Conservation (phyloP, 2,329 filamentous ascomycete genomes). For the Microdochium bolleyi region DNA sequence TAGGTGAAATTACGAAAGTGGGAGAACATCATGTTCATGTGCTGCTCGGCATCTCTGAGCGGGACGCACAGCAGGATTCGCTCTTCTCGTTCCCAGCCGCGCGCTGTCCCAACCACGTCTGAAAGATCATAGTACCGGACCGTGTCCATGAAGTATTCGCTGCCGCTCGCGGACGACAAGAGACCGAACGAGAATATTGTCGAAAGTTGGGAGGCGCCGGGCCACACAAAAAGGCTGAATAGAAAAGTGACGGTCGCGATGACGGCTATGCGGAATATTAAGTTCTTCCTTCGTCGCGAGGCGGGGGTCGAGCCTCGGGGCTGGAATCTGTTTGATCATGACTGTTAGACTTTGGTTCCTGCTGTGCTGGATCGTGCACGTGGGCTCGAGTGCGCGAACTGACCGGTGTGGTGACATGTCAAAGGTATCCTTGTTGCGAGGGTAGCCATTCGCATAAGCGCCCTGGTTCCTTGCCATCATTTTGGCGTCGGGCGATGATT, state of each 20-base stretch:
- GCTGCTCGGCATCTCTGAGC: slow-evolving; percentile 82
- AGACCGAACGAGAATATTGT: slow-evolving; percentile 63
- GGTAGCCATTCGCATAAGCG: slow-evolving; percentile 79
- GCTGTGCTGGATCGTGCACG: slow-evolving; percentile 4
- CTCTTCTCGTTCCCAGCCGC: slow-evolving; percentile 94
- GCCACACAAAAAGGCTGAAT: slow-evolving; percentile 69
- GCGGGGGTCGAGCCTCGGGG: slow-evolving; percentile 68
- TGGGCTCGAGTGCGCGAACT: slow-evolving; percentile 14
- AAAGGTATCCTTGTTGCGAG: slow-evolving; percentile 62
- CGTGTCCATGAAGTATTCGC: slow-evolving; percentile 79
- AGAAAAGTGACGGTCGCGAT: slow-evolving; percentile 51
- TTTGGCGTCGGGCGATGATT: slow-evolving; percentile 40
- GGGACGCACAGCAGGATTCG: slow-evolving; percentile 92
- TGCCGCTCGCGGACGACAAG: slow-evolving; percentile 43
- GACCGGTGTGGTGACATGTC: slow-evolving; percentile 88
- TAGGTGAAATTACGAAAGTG: slow-evolving; percentile 96
- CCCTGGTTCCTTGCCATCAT: slow-evolving; percentile 79
- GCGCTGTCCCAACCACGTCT: slow-evolving; percentile 82
- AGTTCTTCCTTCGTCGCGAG: slow-evolving; percentile 63
- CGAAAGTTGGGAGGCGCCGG: slow-evolving; percentile 51
- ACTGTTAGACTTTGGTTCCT: slow-evolving; percentile 8
- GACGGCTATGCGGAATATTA: slow-evolving; percentile 61
- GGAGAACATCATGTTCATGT: slow-evolving; percentile 97
- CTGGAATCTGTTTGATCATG: slow-evolving; percentile 59
- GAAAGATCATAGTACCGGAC: slow-evolving; percentile 95